phyloP scores from a whole-genome alignment of 2,329 filamentous ascomycete species.

The Triangularia setosa region DNA sequence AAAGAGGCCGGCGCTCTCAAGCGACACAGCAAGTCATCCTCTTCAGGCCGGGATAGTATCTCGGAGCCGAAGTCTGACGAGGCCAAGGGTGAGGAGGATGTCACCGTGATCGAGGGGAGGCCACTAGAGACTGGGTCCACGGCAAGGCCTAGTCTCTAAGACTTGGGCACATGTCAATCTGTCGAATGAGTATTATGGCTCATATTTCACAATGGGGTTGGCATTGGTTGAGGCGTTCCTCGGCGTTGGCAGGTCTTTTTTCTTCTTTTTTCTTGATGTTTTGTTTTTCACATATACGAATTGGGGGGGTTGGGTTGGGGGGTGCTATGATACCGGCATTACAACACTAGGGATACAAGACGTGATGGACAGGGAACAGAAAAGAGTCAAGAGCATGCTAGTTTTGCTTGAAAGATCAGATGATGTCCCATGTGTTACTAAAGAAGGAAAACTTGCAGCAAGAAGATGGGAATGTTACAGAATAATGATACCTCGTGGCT shows the following conservation, averaged over 20 bases:
- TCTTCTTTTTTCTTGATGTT: background rate
- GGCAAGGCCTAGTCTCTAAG: background rate
- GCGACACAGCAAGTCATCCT: conserved; percentile 7
- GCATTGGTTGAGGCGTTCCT: background rate
- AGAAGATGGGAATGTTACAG: background rate
- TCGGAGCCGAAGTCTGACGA: background rate
- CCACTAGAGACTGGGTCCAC: background rate
- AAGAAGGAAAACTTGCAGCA: too few species aligned
- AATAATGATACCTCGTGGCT: background rate
- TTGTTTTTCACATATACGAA: background rate
- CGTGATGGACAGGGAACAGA: background rate
- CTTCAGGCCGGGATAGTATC: background rate
- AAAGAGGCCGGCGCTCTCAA: background rate
- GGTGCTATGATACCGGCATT: background rate
- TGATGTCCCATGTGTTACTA: too few species aligned
- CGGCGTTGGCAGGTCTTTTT: background rate
- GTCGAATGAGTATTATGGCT: background rate
- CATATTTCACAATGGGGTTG: background rate
- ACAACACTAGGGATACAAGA: background rate
- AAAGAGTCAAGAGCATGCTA: too few species aligned
- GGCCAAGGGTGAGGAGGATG: background rate
- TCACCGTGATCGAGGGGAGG: background rate
- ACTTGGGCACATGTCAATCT: too few species aligned
- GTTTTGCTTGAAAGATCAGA: too few species aligned
- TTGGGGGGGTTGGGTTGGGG: background rate